Percentiles rank a stretch among this genome's conserved stretches.
phyloP scores from a whole-genome alignment of 495 filamentous ascomycete species.

The Penicillium cinerascens region DNA sequence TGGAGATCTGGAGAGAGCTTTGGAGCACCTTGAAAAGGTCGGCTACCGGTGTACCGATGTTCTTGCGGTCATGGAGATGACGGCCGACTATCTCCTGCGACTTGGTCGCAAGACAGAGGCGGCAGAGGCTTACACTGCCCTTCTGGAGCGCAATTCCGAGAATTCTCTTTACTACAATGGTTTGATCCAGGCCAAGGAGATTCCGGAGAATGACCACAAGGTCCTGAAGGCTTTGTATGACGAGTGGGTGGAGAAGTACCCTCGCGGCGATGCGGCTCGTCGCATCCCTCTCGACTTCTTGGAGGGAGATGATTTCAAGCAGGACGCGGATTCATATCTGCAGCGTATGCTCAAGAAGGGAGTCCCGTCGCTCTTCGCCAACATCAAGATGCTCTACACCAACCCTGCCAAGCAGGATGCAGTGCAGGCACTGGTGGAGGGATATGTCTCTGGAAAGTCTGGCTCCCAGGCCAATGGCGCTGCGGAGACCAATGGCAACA shows the following conservation, averaged over 20 bases:
- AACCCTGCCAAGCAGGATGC: constrained; percentile 70
- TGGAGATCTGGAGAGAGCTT: constrained; percentile 71
- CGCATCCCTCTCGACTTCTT: constrained; percentile 89
- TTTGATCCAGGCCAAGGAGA: constrained; percentile 63
- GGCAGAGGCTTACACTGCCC: constrained; percentile 68
- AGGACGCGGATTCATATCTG: constrained; percentile 77
- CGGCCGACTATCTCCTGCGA: constrained; percentile 78
- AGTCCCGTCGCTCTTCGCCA: constrained; percentile 94
- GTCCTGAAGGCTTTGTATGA: constrained; percentile 71
- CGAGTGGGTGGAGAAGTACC: constrained; percentile 73
- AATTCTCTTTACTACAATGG: constrained; percentile 81
- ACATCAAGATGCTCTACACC: constrained; percentile 86
- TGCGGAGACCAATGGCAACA: constrained; percentile 49
- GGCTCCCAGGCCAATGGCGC: constrained; percentile 44
- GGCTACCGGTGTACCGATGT: constrained; percentile 77
- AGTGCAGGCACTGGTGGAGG: constrained; percentile 72
- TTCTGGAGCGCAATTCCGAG: constrained; percentile 85
- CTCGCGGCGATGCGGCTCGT: constrained; percentile 78
- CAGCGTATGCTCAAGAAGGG: constrained; percentile 87
- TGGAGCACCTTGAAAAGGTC: constrained; percentile 80
- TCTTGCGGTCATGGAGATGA: constrained; percentile 83
- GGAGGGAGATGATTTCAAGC: constrained; percentile 75
- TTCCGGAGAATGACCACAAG: constrained; percentile 58
- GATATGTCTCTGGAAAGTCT: constrained; percentile 58
- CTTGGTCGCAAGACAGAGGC: constrained; percentile 79